These are phyloP conservation scores for Globomyces pollinis-pini DNA, from an alignment of 192 early-diverging fungal species.

Conservation along the genomic window DNA sequence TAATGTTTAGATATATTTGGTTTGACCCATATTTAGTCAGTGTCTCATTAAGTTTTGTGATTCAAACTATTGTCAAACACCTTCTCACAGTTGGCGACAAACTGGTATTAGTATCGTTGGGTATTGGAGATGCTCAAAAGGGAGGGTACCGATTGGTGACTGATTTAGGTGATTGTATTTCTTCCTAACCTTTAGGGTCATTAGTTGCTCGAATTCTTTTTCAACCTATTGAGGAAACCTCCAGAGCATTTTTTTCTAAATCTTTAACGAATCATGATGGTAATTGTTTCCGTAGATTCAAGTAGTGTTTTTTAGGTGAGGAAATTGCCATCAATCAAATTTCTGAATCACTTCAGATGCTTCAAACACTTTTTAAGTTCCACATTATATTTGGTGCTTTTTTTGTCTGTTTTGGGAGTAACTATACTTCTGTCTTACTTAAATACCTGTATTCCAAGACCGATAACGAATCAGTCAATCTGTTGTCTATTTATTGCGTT, in stretches of 20 bases:
- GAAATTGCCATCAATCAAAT: conserved; percentile 2
- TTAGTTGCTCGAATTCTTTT: conserved; percentile 84
- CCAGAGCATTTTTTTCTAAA: conserved; percentile 76
- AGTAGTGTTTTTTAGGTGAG: too few species aligned
- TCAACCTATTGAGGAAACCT: conserved; percentile 87
- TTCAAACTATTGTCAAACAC: conserved; percentile 88
- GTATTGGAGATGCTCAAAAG: conserved; percentile 16
- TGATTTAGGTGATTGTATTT: too few species aligned
- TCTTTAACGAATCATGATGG: conserved; percentile 4
- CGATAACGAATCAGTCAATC: conserved; percentile 38
- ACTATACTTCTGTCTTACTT: conserved; percentile 67
- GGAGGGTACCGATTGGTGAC: conserved; percentile 26
- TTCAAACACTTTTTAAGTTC: conserved; percentile 33
- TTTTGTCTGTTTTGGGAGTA: conserved; percentile 76
- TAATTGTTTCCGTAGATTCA: too few species aligned
- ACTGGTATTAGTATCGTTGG: conserved; percentile 62
- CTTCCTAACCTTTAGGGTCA: too few species aligned
- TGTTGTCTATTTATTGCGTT: conserved; percentile 71
- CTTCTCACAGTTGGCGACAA: conserved; percentile 95
- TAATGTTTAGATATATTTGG: conserved; percentile 37
- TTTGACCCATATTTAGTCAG: conserved; percentile 55
- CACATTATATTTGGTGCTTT: conserved; percentile 67
- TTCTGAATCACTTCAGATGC: conserved; percentile 5
- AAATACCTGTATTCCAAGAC: conserved; percentile 49
- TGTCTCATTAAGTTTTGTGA: conserved; percentile 69